Evolutionary conservation across 2,329 filamentous ascomycete species (phyloP).

Genomic region (Aspergillus versicolor): DNA sequence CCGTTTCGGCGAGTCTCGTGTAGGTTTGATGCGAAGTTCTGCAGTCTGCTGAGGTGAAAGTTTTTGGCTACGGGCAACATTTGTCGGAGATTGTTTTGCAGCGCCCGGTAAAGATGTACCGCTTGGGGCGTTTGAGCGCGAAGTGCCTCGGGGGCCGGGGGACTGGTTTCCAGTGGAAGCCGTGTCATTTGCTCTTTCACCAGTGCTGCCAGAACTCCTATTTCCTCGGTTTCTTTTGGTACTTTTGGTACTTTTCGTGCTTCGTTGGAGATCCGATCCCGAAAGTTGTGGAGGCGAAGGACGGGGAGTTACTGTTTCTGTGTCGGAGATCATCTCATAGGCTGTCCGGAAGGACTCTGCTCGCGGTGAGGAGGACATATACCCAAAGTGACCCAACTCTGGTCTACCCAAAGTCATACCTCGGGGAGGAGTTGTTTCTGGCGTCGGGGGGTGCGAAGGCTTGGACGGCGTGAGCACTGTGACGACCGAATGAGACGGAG

Average conservation of each 20-base stretch:
- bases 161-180: not conserved
- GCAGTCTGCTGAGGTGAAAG: constrained; percentile 1
- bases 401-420: constrained; percentile 33
- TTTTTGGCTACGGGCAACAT: constrained; percentile 6
- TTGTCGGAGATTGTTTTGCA: not conserved
- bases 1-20: constrained; percentile 4
- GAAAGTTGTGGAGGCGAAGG: constrained; percentile 22
- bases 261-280: constrained; percentile 18
- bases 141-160: not conserved
- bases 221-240: constrained; percentile 17
- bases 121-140: not conserved
- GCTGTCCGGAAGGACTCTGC: constrained; percentile 73
- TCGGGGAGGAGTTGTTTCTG: constrained; percentile 71
- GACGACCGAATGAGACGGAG: constrained; percentile 25
- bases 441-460: constrained; percentile 69
- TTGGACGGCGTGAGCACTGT: constrained; percentile 58
- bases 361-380: constrained; percentile 57
- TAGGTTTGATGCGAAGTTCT: not conserved
- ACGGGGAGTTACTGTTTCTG: constrained; percentile 48
- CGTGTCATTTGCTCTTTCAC: constrained; percentile 2
- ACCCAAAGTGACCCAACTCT: constrained; percentile 52
- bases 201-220: constrained; percentile 21
- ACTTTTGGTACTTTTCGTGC: constrained; percentile 6
- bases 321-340: constrained; percentile 62
- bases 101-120: constrained; percentile 31